These are phyloP conservation scores for Blastocystis sp. DNA, from an alignment of 352 stramenopile species.

Conservation along the genomic window DNA sequence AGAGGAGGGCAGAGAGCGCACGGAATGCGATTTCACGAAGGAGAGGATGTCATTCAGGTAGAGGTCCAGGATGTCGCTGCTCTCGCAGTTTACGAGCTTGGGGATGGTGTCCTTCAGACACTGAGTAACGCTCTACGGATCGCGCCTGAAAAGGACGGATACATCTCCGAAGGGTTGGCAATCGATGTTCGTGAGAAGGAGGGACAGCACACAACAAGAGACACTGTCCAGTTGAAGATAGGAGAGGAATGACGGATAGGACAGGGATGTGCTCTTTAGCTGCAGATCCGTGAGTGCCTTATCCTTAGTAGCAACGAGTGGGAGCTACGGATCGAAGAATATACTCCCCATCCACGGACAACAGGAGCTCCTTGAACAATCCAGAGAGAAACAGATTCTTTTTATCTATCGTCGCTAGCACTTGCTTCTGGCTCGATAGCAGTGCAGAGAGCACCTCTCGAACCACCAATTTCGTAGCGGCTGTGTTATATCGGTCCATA, in stretches of 20 bases:
- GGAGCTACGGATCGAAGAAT: not conserved
- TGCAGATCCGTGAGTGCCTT: slow-evolving; percentile 3
- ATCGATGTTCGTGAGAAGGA: not conserved
- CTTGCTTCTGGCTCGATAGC: not conserved
- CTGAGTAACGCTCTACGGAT: not conserved
- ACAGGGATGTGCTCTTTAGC: not conserved
- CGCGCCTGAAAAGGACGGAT: not conserved
- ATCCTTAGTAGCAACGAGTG: not conserved
- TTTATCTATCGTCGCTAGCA: not conserved
- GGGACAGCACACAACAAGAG: not conserved
- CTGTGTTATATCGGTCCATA: not conserved
- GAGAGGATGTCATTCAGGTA: not conserved
- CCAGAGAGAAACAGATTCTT: not conserved
- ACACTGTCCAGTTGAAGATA: not conserved
- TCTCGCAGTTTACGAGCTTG: not conserved
- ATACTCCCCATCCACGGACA: not conserved
- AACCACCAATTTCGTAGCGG: not conserved
- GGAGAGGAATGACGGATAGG: not conserved
- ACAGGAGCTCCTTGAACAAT: not conserved
- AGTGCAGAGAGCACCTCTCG: not conserved
- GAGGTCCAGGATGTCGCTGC: not conserved
- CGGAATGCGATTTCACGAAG: slow-evolving; percentile 9
- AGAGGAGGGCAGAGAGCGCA: not conserved
- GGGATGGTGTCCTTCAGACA: slow-evolving; percentile 19
- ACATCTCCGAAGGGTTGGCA: slow-evolving; percentile 2